Evolutionary conservation across 768 basidiomycete species (phyloP).

Genomic region (Grammothele lineata): DNA sequence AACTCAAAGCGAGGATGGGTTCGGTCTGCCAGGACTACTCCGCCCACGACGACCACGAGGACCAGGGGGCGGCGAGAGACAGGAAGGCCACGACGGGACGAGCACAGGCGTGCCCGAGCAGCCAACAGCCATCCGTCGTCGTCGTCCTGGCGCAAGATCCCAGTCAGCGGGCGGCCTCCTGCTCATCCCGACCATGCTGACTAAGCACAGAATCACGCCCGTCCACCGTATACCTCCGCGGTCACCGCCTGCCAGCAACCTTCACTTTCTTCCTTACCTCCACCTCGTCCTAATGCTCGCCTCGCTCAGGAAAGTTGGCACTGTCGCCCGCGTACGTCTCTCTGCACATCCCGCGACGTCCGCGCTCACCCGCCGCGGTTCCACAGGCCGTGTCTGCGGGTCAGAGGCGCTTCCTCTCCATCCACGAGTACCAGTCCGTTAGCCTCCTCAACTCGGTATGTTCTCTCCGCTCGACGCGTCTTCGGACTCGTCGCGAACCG

Average conservation of each 20-base stretch:
- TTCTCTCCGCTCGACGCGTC: slow-evolving; percentile 1
- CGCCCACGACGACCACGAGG: slow-evolving; percentile 70
- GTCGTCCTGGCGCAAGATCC: slow-evolving; percentile 51
- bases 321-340: slow-evolving; percentile 58
- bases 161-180: background rate
- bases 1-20: slow-evolving; percentile 72
- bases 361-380: too few species aligned
- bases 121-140: slow-evolving; percentile 64
- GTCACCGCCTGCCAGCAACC: slow-evolving; percentile 9
- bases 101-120: too few species aligned
- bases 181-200: slow-evolving; percentile 42
- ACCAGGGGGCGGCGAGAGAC: slow-evolving; percentile 61
- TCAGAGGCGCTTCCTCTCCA: slow-evolving; percentile 90
- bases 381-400: slow-evolving; percentile 62
- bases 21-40: slow-evolving; percentile 55
- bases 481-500: too few species aligned
- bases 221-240: background rate
- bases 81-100: slow-evolving; percentile 41
- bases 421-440: slow-evolving; percentile 98
- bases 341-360: background rate
- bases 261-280: slow-evolving; percentile 9
- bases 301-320: slow-evolving; percentile 59
- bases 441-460: slow-evolving; percentile 88
- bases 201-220: slow-evolving; percentile 23
- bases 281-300: slow-evolving; percentile 52